Evolutionary conservation across 2,329 filamentous ascomycete genomes (phyloP).

Genomic region (Cryphonectria carpinicola): DNA sequence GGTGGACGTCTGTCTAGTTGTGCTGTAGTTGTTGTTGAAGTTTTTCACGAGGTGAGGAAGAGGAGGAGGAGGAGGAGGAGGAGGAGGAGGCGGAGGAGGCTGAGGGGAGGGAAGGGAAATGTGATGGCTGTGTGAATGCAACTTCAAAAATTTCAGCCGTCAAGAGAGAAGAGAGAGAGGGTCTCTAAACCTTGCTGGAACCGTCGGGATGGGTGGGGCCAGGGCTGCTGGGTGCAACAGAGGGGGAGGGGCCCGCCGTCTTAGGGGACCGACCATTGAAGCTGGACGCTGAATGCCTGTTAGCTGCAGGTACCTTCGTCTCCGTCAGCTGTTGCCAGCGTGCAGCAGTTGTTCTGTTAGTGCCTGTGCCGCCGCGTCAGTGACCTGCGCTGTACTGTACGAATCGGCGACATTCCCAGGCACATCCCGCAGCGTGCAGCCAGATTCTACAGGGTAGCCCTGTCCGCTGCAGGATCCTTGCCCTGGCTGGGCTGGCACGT

Average conservation of each 20-base stretch:
- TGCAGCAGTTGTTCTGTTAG: too few relatives aligned
- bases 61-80: not conserved
- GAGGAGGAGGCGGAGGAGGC: not conserved
- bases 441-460: not conserved
- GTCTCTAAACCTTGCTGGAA: not conserved
- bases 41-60: not conserved
- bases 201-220: not conserved
- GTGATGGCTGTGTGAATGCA: slow-evolving; percentile 4
- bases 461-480: not conserved
- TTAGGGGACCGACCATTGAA: not conserved
- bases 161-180: not conserved
- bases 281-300: not conserved
- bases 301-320: not conserved
- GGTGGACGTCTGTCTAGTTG: not conserved
- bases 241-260: not conserved
- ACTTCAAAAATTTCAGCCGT: slow-evolving; percentile 9
- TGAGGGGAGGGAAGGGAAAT: not conserved
- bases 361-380: not conserved
- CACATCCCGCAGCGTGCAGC: not conserved
- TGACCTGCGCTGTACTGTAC: not conserved
- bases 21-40: not conserved
- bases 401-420: slow-evolving; percentile 18
- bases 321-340: too few relatives aligned
- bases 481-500: not conserved
- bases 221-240: not conserved